Conservation (phyloP, 768 basidiomycete species). For the Hypsizygus marmoreus region DNA sequence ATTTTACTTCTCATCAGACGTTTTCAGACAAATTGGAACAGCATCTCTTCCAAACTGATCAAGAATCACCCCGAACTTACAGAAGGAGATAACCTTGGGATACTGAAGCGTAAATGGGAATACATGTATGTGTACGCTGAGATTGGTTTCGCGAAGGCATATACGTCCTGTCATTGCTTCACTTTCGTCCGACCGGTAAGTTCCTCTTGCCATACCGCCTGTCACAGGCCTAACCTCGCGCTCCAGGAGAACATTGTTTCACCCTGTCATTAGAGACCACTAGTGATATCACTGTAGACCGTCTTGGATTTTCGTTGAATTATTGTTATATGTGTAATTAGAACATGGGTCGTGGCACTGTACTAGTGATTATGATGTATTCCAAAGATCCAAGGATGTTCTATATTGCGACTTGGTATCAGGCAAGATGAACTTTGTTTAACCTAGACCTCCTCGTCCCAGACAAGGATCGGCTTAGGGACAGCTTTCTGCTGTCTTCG, state of each 20-base stretch:
- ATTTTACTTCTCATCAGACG: constrained; percentile 14
- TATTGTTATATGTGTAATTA: too few relatives aligned
- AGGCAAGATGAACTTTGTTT: too few relatives aligned
- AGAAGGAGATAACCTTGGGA: constrained; percentile 25
- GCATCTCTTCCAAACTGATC: constrained; percentile 4
- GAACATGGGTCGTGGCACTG: too few relatives aligned
- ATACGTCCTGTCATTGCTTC: constrained; percentile 10
- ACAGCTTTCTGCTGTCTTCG: constrained; percentile 10
- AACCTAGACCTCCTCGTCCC: constrained; percentile 19
- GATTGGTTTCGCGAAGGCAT: constrained; percentile 18
- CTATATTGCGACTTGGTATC: too few relatives aligned
- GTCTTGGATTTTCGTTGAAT: too few relatives aligned
- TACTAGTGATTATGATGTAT: too few relatives aligned
- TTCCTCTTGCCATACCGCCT: too few relatives aligned
- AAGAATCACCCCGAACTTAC: constrained; percentile 13
- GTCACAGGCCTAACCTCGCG: too few relatives aligned
- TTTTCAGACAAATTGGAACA: constrained; percentile 12
- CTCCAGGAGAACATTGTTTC: too few relatives aligned
- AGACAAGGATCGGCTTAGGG: constrained; percentile 19
- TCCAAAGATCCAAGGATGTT: too few relatives aligned
- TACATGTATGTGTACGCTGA: constrained; percentile 23
- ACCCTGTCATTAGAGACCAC: too few relatives aligned
- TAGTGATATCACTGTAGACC: too few relatives aligned
- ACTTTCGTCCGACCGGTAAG: constrained; percentile 14
- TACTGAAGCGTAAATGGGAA: constrained; percentile 42